Conservation (phyloP, 176 grass and related monocot species). For the Phoenix roebelenii region DNA sequence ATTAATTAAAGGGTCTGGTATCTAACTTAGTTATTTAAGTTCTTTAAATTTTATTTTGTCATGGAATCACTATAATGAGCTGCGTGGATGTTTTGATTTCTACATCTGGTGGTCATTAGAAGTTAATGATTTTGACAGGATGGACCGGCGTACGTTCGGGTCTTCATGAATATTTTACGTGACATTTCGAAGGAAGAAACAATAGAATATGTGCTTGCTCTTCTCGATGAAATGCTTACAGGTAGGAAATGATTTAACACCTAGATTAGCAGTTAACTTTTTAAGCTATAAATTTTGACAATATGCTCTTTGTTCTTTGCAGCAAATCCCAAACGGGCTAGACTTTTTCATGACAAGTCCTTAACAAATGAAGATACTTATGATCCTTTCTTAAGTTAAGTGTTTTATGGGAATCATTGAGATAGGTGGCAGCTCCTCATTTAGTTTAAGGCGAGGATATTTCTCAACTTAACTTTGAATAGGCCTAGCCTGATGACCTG, state of each 20-base stretch:
- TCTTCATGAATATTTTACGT: slow-evolving; percentile 74
- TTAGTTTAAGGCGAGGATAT: too few species aligned
- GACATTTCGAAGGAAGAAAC: slow-evolving; percentile 89
- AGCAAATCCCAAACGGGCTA: slow-evolving; percentile 68
- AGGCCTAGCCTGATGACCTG: too few species aligned
- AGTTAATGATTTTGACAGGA: slow-evolving; percentile 41
- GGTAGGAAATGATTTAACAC: slow-evolving; percentile 34
- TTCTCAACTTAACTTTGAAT: too few species aligned
- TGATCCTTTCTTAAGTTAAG: slow-evolving; percentile 82
- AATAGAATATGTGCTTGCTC: slow-evolving; percentile 87
- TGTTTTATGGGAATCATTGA: slow-evolving; percentile 15
- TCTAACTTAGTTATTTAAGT: too few species aligned
- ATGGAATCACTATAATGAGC: too few species aligned
- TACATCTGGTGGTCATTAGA: too few species aligned
- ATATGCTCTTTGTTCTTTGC: slow-evolving; percentile 29
- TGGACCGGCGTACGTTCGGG: slow-evolving; percentile 57
- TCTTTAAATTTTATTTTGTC: too few species aligned
- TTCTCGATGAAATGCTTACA: slow-evolving; percentile 91
- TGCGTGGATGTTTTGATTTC: too few species aligned
- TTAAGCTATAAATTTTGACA: slow-evolving; percentile 21
- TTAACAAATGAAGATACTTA: slow-evolving; percentile 79
- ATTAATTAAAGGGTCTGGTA: too few species aligned
- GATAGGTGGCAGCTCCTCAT: too few species aligned
- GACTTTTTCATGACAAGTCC: slow-evolving; percentile 78
- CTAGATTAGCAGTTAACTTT: neutral